Evolutionary conservation across 495 filamentous ascomycete genomes (phyloP), one percentile per base, ranked within the genome.

Genomic region (Xylaria intraflava): DNA sequence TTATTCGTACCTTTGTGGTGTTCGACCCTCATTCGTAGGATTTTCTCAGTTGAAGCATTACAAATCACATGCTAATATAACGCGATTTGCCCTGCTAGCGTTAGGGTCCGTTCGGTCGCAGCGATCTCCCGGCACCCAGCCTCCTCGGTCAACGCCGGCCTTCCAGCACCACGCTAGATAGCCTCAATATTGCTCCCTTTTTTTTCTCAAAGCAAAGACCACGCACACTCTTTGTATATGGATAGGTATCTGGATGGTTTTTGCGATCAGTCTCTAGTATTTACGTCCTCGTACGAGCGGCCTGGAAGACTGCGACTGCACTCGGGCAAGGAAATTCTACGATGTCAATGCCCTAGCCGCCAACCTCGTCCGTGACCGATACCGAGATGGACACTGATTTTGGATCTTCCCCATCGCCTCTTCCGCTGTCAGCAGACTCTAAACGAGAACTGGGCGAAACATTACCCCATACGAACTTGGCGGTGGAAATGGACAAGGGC

Each of bases 271-370:
- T 20, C 8, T 11, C 42, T 17, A 24, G 10, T 9, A 23, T 19
- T 12, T 35, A 3, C 20, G 10, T n/a, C 33, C 5, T 9, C 38
- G 22, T 10, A 33, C 38, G 39, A 29, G 52, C 51, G 19, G 12
- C 14, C 19, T 10, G 6, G 14, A 20, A 33, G 51, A 12, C 24
- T n/a, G 51, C 36, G 43, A 48, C 5, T 6, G 24, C 12, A 24
- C 51, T 17, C 6, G 39, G 30, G 26, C 41, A 54, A 54, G 39
- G 51, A n/a, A n/a, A 54, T 12, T 24, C 30, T 19, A 20, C 35
- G 24, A 54, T 47, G 51, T 43, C 53, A 17, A 45, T 31, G n/a
- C 53, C 53, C 2, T 29, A 46, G 23, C 53, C 46, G n/a, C 53
- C 46, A 24, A 46, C 53, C 2, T 49, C 53, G 6, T 38, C 53